Percentiles rank a stretch among this genome's conserved stretches.
Evolutionary conservation across 306 rosid species (phyloP).

Genomic region (Abrus pulchellus): DNA sequence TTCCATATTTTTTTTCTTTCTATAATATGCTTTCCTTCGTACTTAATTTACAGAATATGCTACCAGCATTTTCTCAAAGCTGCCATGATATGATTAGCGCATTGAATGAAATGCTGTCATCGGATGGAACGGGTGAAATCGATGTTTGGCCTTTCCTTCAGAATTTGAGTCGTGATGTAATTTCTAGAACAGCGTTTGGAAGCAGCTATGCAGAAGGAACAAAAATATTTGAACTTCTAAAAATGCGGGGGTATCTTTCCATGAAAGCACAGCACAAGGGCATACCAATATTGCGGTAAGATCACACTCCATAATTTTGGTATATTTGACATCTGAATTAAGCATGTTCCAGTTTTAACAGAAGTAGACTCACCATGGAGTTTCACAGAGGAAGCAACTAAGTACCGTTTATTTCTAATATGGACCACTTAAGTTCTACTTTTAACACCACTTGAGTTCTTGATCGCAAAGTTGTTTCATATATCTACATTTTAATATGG

Average conservation of each 20-base stretch:
- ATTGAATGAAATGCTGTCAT: constrained; percentile 49
- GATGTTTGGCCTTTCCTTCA: constrained; percentile 50
- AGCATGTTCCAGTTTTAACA: background rate
- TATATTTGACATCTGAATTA: background rate
- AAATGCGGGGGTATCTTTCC: background rate
- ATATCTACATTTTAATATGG: background rate
- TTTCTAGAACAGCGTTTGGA: constrained; percentile 59
- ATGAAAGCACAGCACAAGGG: background rate
- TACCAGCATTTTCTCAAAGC: constrained; percentile 39
- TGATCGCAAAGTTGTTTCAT: background rate
- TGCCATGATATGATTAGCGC: constrained; percentile 47
- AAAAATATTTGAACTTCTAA: constrained; percentile 51
- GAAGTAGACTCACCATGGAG: background rate
- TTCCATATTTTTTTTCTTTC: background rate
- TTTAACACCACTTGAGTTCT: too few relatives aligned
- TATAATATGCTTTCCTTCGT: background rate
- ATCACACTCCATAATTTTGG: background rate
- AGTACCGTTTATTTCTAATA: too few relatives aligned
- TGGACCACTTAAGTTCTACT: too few relatives aligned
- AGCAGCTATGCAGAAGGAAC: constrained; percentile 56
- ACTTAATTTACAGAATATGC: constrained; percentile 43
- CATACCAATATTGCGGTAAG: constrained; percentile 50
- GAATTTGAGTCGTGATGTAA: constrained; percentile 43
- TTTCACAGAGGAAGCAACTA: background rate
- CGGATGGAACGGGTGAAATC: constrained; percentile 49